Conservation (phyloP, 2,329 filamentous ascomycete genomes). For the Aspergillus ruber region DNA sequence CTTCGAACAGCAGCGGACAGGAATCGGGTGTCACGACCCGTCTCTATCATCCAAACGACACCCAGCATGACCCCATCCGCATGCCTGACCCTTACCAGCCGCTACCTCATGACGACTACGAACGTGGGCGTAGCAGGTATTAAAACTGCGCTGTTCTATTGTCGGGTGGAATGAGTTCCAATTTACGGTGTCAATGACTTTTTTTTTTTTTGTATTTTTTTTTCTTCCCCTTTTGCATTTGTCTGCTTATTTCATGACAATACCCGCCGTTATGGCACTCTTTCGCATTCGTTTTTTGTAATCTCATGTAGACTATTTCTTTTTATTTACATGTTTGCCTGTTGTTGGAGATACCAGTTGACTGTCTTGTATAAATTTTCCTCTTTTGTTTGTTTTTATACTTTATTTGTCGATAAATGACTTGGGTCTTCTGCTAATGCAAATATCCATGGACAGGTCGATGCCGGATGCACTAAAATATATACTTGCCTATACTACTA, state of each 20-base stretch:
- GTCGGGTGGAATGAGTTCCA: neutral
- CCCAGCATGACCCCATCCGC: constrained; percentile 24
- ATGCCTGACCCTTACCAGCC: constrained; percentile 25
- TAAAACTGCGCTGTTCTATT: neutral
- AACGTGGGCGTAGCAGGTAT: constrained; percentile 7
- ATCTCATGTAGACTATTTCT: neutral
- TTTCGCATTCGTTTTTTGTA: neutral
- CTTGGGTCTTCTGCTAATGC: neutral
- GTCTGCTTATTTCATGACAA: constrained; percentile 2
- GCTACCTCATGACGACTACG: constrained; percentile 18
- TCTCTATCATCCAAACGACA: constrained; percentile 15
- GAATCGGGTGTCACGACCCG: constrained; percentile 1
- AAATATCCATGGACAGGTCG: too few species aligned
- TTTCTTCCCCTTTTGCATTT: neutral
- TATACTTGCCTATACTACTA: too few species aligned
- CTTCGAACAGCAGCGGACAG: constrained; percentile 9
- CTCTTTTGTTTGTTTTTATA: neutral
- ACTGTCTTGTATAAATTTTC: constrained; percentile 1
- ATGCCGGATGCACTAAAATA: too few species aligned
- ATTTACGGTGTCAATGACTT: neutral
- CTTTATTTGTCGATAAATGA: neutral
- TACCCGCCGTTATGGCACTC: constrained; percentile 13
- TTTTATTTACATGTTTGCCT: neutral
- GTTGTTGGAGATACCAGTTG: neutral
- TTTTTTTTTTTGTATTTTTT: neutral